Percentiles rank a stretch among this genome's conserved stretches.
phyloP scores from a whole-genome alignment of 257 asterid species.

The Handroanthus guayacan region DNA sequence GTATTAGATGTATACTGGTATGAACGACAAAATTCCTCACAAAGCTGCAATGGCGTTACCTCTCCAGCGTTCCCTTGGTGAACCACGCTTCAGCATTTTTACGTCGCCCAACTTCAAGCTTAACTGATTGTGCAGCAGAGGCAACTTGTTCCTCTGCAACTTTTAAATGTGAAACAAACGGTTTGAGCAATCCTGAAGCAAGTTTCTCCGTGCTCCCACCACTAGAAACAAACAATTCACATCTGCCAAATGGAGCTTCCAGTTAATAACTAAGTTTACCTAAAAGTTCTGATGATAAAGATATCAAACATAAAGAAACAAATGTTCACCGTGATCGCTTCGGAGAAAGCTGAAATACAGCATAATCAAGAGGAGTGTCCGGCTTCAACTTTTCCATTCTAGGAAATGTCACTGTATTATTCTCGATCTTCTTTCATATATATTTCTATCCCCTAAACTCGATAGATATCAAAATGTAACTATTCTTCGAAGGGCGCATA shows the following conservation, averaged over 20 bases:
- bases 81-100: conserved; percentile 78
- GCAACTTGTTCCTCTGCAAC: conserved; percentile 82
- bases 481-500: conserved; percentile 9
- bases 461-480: background rate
- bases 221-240: conserved; percentile 83
- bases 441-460: conserved; percentile 36
- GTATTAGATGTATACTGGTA: conserved; percentile 17
- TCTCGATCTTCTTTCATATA: conserved; percentile 45
- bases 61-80: conserved; percentile 97
- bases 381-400: conserved; percentile 63
- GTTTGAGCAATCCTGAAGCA: conserved; percentile 92
- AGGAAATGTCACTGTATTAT: conserved; percentile 28
- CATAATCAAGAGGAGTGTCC: conserved; percentile 80
- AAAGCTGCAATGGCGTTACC: conserved; percentile 51
- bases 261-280: conserved; percentile 17
- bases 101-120: conserved; percentile 72
- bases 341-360: conserved; percentile 88
- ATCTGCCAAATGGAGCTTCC: conserved; percentile 56
- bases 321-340: conserved; percentile 69
- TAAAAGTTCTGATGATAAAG: conserved; percentile 16
- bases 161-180: conserved; percentile 78
- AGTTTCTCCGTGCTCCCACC: conserved; percentile 81
- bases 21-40: background rate
- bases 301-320: background rate
- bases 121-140: conserved; percentile 67